These are phyloP conservation scores for Ramalina peruviana DNA, from an alignment of 495 filamentous ascomycete species.

Conservation along the genomic window DNA sequence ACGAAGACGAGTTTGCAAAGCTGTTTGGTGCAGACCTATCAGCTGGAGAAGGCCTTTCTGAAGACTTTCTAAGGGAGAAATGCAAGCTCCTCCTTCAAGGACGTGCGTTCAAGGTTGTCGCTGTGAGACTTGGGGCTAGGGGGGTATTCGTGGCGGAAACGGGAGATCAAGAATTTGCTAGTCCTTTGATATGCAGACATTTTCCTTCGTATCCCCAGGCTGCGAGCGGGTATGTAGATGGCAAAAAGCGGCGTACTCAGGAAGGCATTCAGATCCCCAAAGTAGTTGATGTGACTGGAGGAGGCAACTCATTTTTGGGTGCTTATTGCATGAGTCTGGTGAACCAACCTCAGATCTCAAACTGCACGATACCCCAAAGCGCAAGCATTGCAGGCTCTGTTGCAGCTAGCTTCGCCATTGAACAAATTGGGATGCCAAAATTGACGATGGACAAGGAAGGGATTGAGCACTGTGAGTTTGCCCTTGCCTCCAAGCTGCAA, in stretches of 20 bases:
- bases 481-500: too few species aligned
- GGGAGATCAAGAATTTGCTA: too few species aligned
- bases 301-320: conserved; percentile 86
- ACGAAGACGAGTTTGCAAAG: conserved; percentile 68
- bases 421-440: conserved; percentile 75
- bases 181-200: too few species aligned
- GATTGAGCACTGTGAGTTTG: conserved; percentile 56
- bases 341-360: neutral
- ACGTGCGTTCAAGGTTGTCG: neutral
- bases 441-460: conserved; percentile 41
- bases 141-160: neutral
- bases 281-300: conserved; percentile 89
- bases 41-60: neutral
- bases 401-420: conserved; percentile 84
- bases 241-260: neutral
- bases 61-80: neutral
- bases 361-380: neutral
- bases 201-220: too few species aligned
- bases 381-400: conserved; percentile 66
- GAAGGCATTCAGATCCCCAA: conserved; percentile 13
- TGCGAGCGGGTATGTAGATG: too few species aligned
- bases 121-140: neutral
- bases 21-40: conserved; percentile 51
- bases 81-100: neutral
- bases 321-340: conserved; percentile 25